A percentile compares a stretch with the other conserved stretches of the same genome.
These are phyloP conservation scores for Neospermospora avenae DNA, from an alignment of 2,329 filamentous ascomycete genomes.

Conservation along the genomic window DNA sequence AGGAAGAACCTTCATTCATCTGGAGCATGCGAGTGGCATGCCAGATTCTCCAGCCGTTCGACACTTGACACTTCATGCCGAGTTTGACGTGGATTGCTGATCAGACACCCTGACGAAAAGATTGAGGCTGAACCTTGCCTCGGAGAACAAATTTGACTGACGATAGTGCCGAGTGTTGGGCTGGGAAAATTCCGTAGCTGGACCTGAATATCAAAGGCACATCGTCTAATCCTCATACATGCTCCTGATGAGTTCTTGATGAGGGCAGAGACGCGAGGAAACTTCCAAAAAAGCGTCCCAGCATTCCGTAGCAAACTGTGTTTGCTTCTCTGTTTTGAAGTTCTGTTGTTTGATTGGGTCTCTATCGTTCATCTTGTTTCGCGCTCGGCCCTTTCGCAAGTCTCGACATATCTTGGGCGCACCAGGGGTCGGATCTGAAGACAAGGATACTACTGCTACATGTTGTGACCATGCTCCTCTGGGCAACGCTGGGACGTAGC, in stretches of 20 bases:
- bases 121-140: too few relatives aligned
- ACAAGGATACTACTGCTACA: not conserved
- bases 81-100: conserved; percentile 2
- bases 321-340: not conserved
- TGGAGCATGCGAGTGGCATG: not conserved
- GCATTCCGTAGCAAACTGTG: not conserved
- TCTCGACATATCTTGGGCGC: conserved; percentile 8
- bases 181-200: too few relatives aligned
- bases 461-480: not conserved
- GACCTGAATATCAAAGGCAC: too few relatives aligned
- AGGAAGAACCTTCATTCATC: not conserved
- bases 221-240: too few relatives aligned
- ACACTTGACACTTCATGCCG: not conserved
- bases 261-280: not conserved
- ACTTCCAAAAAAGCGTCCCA: not conserved
- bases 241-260: too few relatives aligned
- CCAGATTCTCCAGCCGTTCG: not conserved
- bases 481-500: conserved; percentile 10
- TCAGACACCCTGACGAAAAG: not conserved
- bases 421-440: conserved; percentile 4
- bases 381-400: conserved; percentile 20
- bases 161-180: too few relatives aligned
- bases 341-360: conserved; percentile 15
- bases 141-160: too few relatives aligned
- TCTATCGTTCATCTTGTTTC: conserved; percentile 17